Percentiles rank a stretch among this genome's conserved stretches.
phyloP scores from a whole-genome alignment of 1,139 yeast genomes.

The Kodamaea arcana region DNA sequence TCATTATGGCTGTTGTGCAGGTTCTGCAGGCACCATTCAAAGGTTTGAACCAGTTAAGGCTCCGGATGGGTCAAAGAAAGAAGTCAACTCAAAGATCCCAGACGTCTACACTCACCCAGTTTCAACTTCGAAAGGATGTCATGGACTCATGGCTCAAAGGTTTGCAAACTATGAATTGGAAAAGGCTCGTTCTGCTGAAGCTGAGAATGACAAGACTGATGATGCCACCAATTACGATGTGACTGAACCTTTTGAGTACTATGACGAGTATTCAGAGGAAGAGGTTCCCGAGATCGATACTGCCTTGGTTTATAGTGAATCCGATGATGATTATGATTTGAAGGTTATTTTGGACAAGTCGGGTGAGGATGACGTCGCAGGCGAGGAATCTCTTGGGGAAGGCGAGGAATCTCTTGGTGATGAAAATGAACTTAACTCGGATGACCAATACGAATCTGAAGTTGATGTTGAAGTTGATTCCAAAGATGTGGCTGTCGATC shows the following conservation, averaged over 20 bases:
- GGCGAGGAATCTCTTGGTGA: too few relatives aligned
- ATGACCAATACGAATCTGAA: too few relatives aligned
- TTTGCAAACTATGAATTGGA: constrained; percentile 2
- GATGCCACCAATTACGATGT: neutral
- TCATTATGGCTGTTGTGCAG: constrained; percentile 7
- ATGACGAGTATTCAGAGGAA: constrained; percentile 4
- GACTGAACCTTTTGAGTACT: neutral
- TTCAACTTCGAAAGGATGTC: constrained; percentile 8
- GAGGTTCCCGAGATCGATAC: too few relatives aligned
- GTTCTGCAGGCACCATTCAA: constrained; percentile 8
- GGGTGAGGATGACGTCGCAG: too few relatives aligned
- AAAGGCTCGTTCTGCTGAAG: neutral
- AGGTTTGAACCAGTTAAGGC: constrained; percentile 3
- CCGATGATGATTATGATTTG: neutral
- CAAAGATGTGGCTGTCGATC: too few relatives aligned
- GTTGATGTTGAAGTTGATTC: too few relatives aligned
- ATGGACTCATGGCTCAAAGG: constrained; percentile 8
- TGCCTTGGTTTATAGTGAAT: too few relatives aligned
- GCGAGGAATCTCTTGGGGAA: too few relatives aligned
- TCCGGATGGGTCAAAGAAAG: neutral
- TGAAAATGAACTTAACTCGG: constrained; percentile 1
- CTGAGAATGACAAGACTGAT: too few relatives aligned
- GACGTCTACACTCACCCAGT: too few relatives aligned
- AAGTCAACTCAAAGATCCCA: too few relatives aligned
- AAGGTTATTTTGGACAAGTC: neutral